Base-by-base conservation (phyloP, 2,329 filamentous ascomycete genomes). In the Aureobasidium mangrovei region DNA sequence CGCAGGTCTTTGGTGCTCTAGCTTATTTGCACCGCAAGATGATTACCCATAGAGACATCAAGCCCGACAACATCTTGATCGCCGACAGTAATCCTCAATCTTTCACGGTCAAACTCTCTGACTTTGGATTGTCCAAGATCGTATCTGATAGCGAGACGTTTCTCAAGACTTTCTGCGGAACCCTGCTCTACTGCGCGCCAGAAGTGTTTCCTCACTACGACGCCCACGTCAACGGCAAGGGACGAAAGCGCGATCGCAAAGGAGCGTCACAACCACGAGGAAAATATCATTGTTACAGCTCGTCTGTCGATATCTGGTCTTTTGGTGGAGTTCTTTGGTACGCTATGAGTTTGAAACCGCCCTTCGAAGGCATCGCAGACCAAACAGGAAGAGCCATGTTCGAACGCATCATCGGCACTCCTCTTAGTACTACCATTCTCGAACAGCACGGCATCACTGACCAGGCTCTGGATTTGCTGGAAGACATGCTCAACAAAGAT, bases 21-120 rank as follows among this genome's bases (percentile, higher is more conserved):
- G 83, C 82, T 31, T 96, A 98, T 67, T 76, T 98, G 7, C 93
- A 98, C 68, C 75, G 78, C 52, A 85, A 86, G 63, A 89, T 86
- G 65, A 96, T 98, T 62, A 97, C 91, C 0, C 93, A 98, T 70
- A 86, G 93, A n/a, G 93, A 98, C 69, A 90, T 98, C 65, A 98
- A 98, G 67, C 93, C 93, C 0, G 93, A 98, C 74, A 98, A 98
- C 64, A 96, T 98, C 57, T 77, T 98, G 39, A 87, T 97, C 60
- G 77, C 83, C 8, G 84, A 82, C 0, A 67, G 81, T 7, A 75
- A 84, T 4, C 90, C 91, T 0, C 45, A 63, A 4, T 60, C 62
- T 40, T 80, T 95, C 46, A 76, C 81, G 10, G 85, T 97, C 62
- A 97, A 98, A 70, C 76, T 98, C 10, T 95, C 93, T 0, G 93